Evolutionary conservation across 176 grass and related monocot genomes (phyloP).

Genomic region (Paspalum notatum): DNA sequence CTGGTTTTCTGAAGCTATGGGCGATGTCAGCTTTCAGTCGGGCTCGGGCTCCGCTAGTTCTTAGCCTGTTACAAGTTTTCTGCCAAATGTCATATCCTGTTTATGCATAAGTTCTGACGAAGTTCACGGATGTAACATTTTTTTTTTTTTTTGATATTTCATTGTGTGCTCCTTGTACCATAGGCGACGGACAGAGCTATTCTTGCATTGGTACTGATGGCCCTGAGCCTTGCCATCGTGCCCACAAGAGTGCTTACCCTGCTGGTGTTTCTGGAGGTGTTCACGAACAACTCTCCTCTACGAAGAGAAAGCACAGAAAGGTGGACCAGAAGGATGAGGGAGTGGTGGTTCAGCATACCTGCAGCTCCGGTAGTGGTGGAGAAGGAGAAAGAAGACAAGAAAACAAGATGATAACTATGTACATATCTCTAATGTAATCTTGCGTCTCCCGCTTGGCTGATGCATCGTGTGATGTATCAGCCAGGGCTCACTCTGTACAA

Average conservation of each 20-base stretch:
- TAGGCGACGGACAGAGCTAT: slow-evolving; percentile 84
- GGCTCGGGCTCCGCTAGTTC: neutral
- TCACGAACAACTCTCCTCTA: slow-evolving; percentile 71
- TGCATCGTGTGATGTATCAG: slow-evolving; percentile 2
- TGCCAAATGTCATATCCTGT: slow-evolving; percentile 13
- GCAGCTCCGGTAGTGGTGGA: slow-evolving; percentile 92
- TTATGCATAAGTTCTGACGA: slow-evolving; percentile 3
- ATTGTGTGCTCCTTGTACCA: neutral
- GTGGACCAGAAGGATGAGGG: slow-evolving; percentile 81
- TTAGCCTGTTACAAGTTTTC: neutral
- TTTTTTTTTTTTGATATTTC: slow-evolving; percentile 1
- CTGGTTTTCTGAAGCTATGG: neutral
- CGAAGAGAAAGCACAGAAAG: slow-evolving; percentile 79
- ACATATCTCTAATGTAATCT: slow-evolving; percentile 15
- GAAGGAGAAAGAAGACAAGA: slow-evolving; percentile 83
- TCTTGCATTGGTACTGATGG: slow-evolving; percentile 64
- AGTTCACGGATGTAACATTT: neutral
- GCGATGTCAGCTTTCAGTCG: slow-evolving; percentile 9
- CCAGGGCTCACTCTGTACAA: slow-evolving; percentile 34
- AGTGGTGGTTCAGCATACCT: slow-evolving; percentile 99
- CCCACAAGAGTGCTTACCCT: slow-evolving; percentile 64
- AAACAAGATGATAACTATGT: slow-evolving; percentile 57
- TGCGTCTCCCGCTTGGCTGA: slow-evolving; percentile 11
- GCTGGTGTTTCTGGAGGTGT: slow-evolving; percentile 77
- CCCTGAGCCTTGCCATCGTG: slow-evolving; percentile 60